Percentiles rank a stretch among this genome's conserved stretches.
Evolutionary conservation across 257 asterid genomes (phyloP).

Genomic region (Solanum piurae): DNA sequence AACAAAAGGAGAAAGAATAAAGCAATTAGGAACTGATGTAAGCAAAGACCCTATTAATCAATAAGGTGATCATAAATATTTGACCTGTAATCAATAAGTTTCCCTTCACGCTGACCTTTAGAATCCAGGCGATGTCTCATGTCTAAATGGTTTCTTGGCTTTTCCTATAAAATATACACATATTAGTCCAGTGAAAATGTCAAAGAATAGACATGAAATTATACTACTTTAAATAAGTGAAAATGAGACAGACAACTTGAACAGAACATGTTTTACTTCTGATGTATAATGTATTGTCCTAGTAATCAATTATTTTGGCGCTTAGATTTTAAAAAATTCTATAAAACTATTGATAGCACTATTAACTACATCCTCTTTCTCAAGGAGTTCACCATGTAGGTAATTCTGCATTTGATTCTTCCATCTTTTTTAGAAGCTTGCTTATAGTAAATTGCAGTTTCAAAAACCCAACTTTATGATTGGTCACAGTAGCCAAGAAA

Average conservation of each 20-base stretch:
- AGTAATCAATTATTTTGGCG: background rate
- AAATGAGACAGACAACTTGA: background rate
- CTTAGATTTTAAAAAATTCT: background rate
- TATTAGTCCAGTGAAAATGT: slow-evolving; percentile 3
- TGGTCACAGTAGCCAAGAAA: background rate
- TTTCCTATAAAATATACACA: slow-evolving; percentile 43
- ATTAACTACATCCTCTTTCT: background rate
- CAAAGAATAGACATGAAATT: background rate
- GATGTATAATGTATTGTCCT: background rate
- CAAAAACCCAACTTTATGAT: background rate
- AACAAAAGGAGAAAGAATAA: background rate
- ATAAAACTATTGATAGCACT: background rate
- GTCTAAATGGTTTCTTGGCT: slow-evolving; percentile 93
- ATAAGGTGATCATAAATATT: slow-evolving; percentile 3
- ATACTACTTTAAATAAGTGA: background rate
- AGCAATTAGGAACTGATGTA: background rate
- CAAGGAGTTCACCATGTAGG: background rate
- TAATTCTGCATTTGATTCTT: background rate
- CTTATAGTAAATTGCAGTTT: background rate
- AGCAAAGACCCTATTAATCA: background rate
- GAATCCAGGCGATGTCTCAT: slow-evolving; percentile 94
- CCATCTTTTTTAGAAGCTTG: background rate
- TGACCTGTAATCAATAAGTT: slow-evolving; percentile 92
- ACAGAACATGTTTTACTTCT: background rate
- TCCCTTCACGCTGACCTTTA: slow-evolving; percentile 97